A percentile compares a stretch with the other conserved stretches of the same genome.
These are phyloP conservation scores for Auricularia cornea DNA, from an alignment of 768 basidiomycete genomes.

Conservation along the genomic window DNA sequence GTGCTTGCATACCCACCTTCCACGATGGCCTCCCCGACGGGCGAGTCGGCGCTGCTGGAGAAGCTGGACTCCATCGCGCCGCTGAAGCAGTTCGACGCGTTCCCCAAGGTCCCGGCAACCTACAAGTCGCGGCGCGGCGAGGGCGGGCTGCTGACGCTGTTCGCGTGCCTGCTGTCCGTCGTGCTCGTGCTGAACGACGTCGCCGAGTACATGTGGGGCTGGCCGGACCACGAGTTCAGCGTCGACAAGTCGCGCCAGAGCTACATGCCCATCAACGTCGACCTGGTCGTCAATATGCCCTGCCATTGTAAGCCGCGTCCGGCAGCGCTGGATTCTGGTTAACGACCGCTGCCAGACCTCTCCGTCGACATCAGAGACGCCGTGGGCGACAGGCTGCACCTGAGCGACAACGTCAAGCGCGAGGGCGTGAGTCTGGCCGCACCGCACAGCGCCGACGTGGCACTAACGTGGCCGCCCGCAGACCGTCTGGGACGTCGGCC, in stretches of 20 bases:
- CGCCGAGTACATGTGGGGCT: constrained; percentile 88
- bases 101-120: constrained; percentile 73
- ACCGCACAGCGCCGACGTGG: neutral
- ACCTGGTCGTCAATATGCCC: constrained; percentile 88
- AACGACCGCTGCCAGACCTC: constrained; percentile 44
- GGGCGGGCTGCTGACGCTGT: constrained; percentile 73
- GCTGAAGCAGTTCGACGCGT: constrained; percentile 75
- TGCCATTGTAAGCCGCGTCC: constrained; percentile 70
- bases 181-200: constrained; percentile 81
- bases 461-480: constrained; percentile 17
- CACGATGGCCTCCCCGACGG: neutral
- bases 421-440: constrained; percentile 58
- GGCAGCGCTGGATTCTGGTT: constrained; percentile 3
- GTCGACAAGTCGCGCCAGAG: constrained; percentile 59
- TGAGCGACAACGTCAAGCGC: constrained; percentile 69
- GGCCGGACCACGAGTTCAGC: constrained; percentile 83
- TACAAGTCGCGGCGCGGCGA: constrained; percentile 75
- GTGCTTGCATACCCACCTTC: neutral
- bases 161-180: constrained; percentile 50
- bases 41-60: neutral
- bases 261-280: constrained; percentile 80
- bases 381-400: constrained; percentile 83
- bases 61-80: constrained; percentile 25
- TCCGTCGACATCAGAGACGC: constrained; percentile 87
- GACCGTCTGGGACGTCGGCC: constrained; percentile 74